Percentiles rank a stretch among this genome's conserved stretches.
phyloP scores from a whole-genome alignment of 139 green algal genomes.

The Desmodesmus armatus region DNA sequence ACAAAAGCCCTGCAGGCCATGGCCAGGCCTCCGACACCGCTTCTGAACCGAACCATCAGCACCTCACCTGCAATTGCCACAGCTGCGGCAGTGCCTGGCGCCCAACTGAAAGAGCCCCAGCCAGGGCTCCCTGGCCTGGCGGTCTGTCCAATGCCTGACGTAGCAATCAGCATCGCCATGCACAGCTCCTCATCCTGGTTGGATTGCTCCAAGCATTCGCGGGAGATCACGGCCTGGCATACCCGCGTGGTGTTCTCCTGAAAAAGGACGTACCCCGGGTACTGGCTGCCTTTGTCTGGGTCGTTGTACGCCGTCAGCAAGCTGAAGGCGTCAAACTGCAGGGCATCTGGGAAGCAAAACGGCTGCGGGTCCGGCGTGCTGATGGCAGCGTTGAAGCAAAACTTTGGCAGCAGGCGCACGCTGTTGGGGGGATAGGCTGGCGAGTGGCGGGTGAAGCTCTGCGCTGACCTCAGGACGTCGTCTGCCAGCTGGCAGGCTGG shows the following conservation, averaged over 20 bases:
- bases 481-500: conserved; percentile 11
- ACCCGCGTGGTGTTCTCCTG: conserved; percentile 39
- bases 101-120: not conserved
- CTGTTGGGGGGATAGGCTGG: conserved; percentile 10
- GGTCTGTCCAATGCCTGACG: not conserved
- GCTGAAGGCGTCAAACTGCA: conserved; percentile 31
- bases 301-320: not conserved
- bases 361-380: not conserved
- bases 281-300: not conserved
- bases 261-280: conserved; percentile 3
- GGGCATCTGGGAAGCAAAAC: not conserved
- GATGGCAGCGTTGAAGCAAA: conserved; percentile 16
- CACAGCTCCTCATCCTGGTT: conserved; percentile 24
- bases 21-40: too few relatives aligned
- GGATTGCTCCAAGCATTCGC: not conserved
- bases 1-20: too few relatives aligned
- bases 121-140: not conserved
- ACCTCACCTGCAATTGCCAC: conserved; percentile 20
- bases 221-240: not conserved
- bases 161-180: conserved; percentile 23
- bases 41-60: too few relatives aligned
- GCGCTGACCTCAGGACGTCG: not conserved
- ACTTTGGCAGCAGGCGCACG: not conserved
- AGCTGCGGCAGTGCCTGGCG: not conserved
- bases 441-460: not conserved